Evolutionary conservation across 257 asterid genomes (phyloP).

Genomic region (Orobanche coerulescens): DNA sequence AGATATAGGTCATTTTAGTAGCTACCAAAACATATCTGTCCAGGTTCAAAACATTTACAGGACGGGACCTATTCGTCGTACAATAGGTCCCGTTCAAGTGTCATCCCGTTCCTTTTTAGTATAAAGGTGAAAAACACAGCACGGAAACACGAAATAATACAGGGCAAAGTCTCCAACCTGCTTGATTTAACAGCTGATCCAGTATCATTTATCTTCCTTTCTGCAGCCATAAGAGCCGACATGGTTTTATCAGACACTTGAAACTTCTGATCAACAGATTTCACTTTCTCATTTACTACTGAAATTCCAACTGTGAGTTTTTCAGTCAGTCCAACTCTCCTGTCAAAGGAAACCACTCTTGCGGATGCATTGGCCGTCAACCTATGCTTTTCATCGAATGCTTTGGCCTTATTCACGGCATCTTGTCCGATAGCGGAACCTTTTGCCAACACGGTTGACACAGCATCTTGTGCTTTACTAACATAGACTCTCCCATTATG

Average conservation of each 20-base stretch:
- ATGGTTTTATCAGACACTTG: constrained; percentile 84
- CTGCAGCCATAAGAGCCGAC: constrained; percentile 86
- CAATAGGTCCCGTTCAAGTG: background rate
- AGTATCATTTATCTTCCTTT: constrained; percentile 68
- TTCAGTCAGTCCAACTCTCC: constrained; percentile 65
- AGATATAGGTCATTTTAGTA: background rate
- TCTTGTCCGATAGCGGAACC: constrained; percentile 76
- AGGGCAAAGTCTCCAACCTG: constrained; percentile 41
- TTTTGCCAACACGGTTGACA: constrained; percentile 70
- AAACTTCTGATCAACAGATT: constrained; percentile 73
- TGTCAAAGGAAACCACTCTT: constrained; percentile 58
- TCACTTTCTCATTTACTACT: constrained; percentile 70
- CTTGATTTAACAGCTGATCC: constrained; percentile 91
- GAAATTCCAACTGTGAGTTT: constrained; percentile 72
- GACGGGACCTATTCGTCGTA: background rate
- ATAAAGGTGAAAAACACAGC: background rate
- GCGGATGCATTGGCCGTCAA: constrained; percentile 85
- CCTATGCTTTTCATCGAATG: constrained; percentile 75
- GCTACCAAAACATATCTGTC: background rate
- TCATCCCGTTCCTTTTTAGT: background rate
- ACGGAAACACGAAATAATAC: background rate
- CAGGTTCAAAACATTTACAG: background rate
- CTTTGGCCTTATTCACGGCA: constrained; percentile 77
- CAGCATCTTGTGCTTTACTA: constrained; percentile 81
- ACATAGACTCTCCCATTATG: constrained; percentile 38